Evolutionary conservation across 495 filamentous ascomycete genomes (phyloP).

Genomic region (Hypoxylon crocopeplum): DNA sequence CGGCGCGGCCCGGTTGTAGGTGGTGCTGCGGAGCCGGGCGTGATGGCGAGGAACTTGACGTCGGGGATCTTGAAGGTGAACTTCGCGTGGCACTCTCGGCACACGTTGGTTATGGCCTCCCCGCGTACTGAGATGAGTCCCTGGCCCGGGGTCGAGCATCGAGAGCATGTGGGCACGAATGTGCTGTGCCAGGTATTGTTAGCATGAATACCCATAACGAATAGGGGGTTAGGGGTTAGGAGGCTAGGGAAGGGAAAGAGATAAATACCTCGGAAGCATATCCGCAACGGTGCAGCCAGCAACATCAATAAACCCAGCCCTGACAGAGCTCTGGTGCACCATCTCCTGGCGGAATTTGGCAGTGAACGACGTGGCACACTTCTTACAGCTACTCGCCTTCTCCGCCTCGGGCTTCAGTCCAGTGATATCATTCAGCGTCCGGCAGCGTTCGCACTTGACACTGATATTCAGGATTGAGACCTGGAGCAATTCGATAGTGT

Average conservation of each 20-base stretch:
- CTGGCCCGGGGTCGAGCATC: constrained; percentile 75
- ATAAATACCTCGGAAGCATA: constrained; percentile 73
- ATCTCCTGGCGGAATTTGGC: constrained; percentile 75
- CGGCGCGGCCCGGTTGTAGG: constrained; percentile 56
- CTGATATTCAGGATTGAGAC: constrained; percentile 71
- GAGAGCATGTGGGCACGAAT: constrained; percentile 82
- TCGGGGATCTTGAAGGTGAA: constrained; percentile 85
- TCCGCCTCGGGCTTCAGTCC: constrained; percentile 60
- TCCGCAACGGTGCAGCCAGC: constrained; percentile 80
- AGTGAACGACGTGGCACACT: constrained; percentile 74
- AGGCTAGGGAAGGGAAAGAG: not conserved
- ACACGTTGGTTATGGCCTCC: constrained; percentile 77
- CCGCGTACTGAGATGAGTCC: constrained; percentile 76
- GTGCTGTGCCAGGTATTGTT: constrained; percentile 52
- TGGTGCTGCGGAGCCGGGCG: constrained; percentile 53
- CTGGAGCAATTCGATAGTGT: constrained; percentile 83
- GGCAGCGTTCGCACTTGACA: constrained; percentile 86
- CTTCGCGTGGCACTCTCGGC: constrained; percentile 80
- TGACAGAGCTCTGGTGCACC: constrained; percentile 75
- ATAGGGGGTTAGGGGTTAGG: constrained; percentile 1
- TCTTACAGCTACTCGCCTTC: constrained; percentile 67
- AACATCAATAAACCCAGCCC: constrained; percentile 85
- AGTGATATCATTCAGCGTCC: constrained; percentile 73
- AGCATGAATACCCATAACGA: no score
- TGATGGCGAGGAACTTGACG: constrained; percentile 79